Evolutionary conservation across 192 early-diverging fungal genomes (phyloP).

Genomic region (Backusella macrospora): DNA sequence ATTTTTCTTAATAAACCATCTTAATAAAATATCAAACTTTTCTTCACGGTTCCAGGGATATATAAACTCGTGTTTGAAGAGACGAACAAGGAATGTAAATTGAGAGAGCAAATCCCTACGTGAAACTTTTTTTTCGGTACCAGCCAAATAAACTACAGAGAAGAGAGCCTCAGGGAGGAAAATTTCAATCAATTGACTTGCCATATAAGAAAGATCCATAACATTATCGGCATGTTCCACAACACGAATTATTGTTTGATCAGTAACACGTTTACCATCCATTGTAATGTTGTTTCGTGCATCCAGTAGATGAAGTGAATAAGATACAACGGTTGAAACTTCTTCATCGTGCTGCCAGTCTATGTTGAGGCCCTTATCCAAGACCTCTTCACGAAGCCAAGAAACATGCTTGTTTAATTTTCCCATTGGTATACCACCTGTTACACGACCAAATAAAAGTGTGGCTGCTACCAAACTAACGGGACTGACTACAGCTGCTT

Average conservation of each 20-base stretch:
- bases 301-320: slow-evolving; percentile 37
- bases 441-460: slow-evolving; percentile 29
- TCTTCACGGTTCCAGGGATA: slow-evolving; percentile 38
- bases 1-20: slow-evolving; percentile 26
- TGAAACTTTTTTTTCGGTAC: slow-evolving; percentile 11
- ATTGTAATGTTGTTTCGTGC: slow-evolving; percentile 33
- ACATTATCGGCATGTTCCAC: slow-evolving; percentile 46
- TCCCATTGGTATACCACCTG: slow-evolving; percentile 30
- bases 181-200: slow-evolving; percentile 40
- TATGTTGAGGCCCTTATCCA: slow-evolving; percentile 21
- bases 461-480: slow-evolving; percentile 35
- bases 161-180: slow-evolving; percentile 38
- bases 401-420: slow-evolving; percentile 27
- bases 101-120: slow-evolving; percentile 24
- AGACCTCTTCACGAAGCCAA: slow-evolving; percentile 35
- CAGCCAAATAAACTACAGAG: slow-evolving; percentile 38
- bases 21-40: slow-evolving; percentile 28
- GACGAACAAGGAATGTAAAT: slow-evolving; percentile 37
- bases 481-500: slow-evolving; percentile 28
- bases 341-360: slow-evolving; percentile 46
- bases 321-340: slow-evolving; percentile 32
- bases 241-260: slow-evolving; percentile 32
- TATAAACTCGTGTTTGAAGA: slow-evolving; percentile 42
- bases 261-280: slow-evolving; percentile 36
- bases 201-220: slow-evolving; percentile 43